These are phyloP conservation scores for Phytopythium sindhum DNA, from an alignment of 352 stramenopile genomes.

Conservation along the genomic window DNA sequence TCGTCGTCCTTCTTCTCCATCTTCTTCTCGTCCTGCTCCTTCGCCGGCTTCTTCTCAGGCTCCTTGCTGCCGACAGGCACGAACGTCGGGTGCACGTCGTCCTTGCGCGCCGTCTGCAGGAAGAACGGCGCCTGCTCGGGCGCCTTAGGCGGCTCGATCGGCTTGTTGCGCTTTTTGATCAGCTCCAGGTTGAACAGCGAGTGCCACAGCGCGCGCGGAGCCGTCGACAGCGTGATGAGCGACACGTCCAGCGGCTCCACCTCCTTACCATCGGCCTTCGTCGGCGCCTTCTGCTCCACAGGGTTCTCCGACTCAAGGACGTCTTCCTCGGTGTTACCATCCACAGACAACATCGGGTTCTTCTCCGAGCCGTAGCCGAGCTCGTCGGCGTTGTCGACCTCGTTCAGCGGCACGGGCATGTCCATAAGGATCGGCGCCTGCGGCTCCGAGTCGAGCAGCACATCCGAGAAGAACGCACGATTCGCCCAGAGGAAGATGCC, in stretches of 20 bases:
- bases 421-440: slow-evolving; percentile 84
- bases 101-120: slow-evolving; percentile 87
- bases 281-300: slow-evolving; percentile 18
- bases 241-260: slow-evolving; percentile 53
- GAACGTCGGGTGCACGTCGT: slow-evolving; percentile 77
- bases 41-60: slow-evolving; percentile 13
- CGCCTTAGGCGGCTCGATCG: slow-evolving; percentile 92
- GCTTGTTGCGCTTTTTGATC: slow-evolving; percentile 96
- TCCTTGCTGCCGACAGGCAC: slow-evolving; percentile 41
- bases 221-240: slow-evolving; percentile 74
- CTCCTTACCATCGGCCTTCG: slow-evolving; percentile 17
- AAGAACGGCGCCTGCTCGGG: slow-evolving; percentile 95
- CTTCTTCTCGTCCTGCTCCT: slow-evolving; percentile 17
- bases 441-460: slow-evolving; percentile 81
- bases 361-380: slow-evolving; percentile 51
- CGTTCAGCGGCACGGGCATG: slow-evolving; percentile 87
- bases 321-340: slow-evolving; percentile 32
- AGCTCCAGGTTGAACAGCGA: slow-evolving; percentile 92
- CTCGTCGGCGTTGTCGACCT: slow-evolving; percentile 70
- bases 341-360: slow-evolving; percentile 40
- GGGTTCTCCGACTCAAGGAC: slow-evolving; percentile 44
- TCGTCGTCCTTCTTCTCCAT: slow-evolving; percentile 31
- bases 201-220: slow-evolving; percentile 86
- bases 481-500: slow-evolving; percentile 96
- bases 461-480: slow-evolving; percentile 90